Percentiles rank a stretch among this genome's conserved stretches.
Evolutionary conservation across 1,139 yeast species (phyloP).

Genomic region (Kurtzmaniella quercitrusa): DNA sequence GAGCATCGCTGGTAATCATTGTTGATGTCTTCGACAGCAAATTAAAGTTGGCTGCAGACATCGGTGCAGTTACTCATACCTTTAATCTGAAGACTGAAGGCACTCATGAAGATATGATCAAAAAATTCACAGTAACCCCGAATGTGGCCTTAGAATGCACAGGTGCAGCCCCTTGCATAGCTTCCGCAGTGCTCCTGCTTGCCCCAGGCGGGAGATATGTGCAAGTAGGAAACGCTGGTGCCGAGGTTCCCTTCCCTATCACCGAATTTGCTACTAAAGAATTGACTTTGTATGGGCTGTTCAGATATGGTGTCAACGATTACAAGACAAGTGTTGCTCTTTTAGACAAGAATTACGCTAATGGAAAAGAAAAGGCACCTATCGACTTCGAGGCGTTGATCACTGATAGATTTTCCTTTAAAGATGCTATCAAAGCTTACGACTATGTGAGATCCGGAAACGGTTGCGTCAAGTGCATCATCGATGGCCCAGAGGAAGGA

Average conservation of each 20-base stretch:
- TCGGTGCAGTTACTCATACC: constrained; percentile 56
- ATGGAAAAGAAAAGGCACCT: constrained; percentile 49
- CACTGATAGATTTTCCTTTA: constrained; percentile 72
- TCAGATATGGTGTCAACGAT: constrained; percentile 79
- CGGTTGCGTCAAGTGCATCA: constrained; percentile 43
- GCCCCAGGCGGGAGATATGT: constrained; percentile 63
- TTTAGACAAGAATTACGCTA: constrained; percentile 53
- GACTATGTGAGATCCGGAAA: constrained; percentile 53
- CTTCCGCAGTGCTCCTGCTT: constrained; percentile 55
- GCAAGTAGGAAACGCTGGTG: constrained; percentile 75
- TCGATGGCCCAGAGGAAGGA: constrained; percentile 39
- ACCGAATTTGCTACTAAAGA: constrained; percentile 69
- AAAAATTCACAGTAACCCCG: constrained; percentile 47
- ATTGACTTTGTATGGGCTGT: constrained; percentile 65
- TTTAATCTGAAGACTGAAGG: constrained; percentile 52
- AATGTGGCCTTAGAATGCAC: constrained; percentile 66
- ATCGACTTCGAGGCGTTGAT: constrained; percentile 54
- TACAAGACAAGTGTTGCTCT: constrained; percentile 71
- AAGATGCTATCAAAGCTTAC: constrained; percentile 78
- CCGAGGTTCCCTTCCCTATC: constrained; percentile 67
- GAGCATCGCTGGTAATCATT: constrained; percentile 66
- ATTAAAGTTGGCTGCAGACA: constrained; percentile 53
- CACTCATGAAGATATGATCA: constrained; percentile 22
- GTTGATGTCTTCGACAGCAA: constrained; percentile 62
- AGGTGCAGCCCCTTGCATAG: constrained; percentile 68